phyloP scores from a whole-genome alignment of 192 early-diverging fungal genomes.

The Pilobolus umbonatus region DNA sequence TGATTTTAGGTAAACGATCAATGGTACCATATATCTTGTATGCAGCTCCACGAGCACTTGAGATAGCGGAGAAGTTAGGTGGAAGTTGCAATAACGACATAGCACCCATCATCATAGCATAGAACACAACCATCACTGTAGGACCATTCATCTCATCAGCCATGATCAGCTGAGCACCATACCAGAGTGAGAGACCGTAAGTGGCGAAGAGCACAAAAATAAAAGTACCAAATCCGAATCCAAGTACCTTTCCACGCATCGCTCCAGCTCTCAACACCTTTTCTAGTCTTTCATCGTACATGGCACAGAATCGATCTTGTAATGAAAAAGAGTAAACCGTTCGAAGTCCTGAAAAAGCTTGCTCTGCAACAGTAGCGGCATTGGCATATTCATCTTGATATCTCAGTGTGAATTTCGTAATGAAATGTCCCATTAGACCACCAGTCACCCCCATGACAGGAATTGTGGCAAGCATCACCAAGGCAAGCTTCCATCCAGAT shows the following conservation, averaged over 20 bases:
- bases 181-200: constrained; percentile 83
- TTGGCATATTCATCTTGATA: constrained; percentile 67
- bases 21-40: constrained; percentile 75
- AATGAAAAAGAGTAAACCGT: constrained; percentile 87
- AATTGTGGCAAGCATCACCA: constrained; percentile 74
- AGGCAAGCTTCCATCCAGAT: constrained; percentile 64
- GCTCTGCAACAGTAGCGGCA: constrained; percentile 82
- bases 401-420: constrained; percentile 42
- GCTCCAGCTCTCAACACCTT: constrained; percentile 60
- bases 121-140: constrained; percentile 78
- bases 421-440: constrained; percentile 37
- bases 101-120: constrained; percentile 80
- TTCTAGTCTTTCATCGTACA: constrained; percentile 59
- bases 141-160: constrained; percentile 38
- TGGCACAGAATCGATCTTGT: constrained; percentile 59
- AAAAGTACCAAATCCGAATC: constrained; percentile 66
- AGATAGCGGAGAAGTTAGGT: constrained; percentile 69
- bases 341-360: constrained; percentile 76
- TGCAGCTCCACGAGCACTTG: constrained; percentile 78
- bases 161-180: constrained; percentile 60
- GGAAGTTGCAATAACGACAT: constrained; percentile 65
- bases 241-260: constrained; percentile 55
- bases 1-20: constrained; percentile 77
- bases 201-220: constrained; percentile 71
- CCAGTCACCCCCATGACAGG: constrained; percentile 58